These are phyloP conservation scores for Globisporangium splendens DNA, from an alignment of 352 stramenopile species.

Conservation along the genomic window DNA sequence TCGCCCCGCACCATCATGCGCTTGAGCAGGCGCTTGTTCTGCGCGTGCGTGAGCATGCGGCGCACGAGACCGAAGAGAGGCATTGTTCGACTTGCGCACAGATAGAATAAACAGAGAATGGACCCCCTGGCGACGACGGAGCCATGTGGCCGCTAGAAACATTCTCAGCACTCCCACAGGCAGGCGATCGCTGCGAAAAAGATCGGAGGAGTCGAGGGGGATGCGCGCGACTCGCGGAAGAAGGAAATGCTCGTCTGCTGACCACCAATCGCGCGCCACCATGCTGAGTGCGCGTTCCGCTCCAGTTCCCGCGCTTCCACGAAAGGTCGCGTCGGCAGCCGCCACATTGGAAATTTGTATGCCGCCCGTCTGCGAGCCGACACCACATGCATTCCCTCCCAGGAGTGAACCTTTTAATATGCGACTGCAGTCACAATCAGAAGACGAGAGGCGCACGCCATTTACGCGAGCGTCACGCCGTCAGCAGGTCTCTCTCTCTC, in stretches of 20 bases:
- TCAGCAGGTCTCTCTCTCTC: too few relatives aligned
- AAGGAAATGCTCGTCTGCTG: background rate
- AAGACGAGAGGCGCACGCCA: too few relatives aligned
- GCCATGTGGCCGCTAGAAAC: background rate
- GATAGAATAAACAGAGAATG: conserved; percentile 15
- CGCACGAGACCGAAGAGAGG: conserved; percentile 14
- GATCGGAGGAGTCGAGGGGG: background rate
- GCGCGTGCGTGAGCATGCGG: conserved; percentile 13
- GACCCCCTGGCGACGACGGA: background rate
- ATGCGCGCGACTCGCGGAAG: background rate
- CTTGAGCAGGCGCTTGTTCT: conserved; percentile 14
- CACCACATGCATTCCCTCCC: too few relatives aligned
- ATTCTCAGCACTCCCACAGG: too few relatives aligned
- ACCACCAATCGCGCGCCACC: background rate
- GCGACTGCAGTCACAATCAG: too few relatives aligned
- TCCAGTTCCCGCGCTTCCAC: background rate
- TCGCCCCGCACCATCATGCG: conserved; percentile 15
- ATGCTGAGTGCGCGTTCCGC: background rate
- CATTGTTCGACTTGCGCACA: conserved; percentile 11
- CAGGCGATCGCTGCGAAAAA: background rate
- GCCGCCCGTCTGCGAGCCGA: too few relatives aligned
- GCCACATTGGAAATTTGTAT: background rate
- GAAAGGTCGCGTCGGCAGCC: background rate
- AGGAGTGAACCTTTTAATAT: too few relatives aligned
- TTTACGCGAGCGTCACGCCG: too few relatives aligned